These are phyloP conservation scores for Amaranthus cruentus DNA, from an alignment of 148 eudicot species.

Conservation along the genomic window DNA sequence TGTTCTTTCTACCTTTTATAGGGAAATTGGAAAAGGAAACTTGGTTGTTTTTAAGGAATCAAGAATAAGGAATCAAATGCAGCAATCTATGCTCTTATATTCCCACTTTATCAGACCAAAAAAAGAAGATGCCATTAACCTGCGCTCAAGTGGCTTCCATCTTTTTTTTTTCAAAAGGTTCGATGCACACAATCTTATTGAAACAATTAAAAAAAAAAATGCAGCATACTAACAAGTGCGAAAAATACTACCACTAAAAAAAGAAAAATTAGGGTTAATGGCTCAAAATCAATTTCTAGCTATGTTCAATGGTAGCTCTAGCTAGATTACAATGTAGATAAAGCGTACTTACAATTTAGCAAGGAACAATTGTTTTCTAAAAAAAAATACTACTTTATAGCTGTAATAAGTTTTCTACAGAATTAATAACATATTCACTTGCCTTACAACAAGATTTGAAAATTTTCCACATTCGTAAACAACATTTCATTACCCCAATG, in stretches of 20 bases:
- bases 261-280: not conserved
- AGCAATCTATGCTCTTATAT: not conserved
- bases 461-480: not conserved
- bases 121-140: not conserved
- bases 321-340: conserved; percentile 1
- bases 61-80: not conserved
- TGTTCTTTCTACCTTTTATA: not conserved
- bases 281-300: not conserved
- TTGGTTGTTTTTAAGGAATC: not conserved
- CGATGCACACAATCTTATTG: too few relatives aligned
- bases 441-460: not conserved
- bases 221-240: not conserved
- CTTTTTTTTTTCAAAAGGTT: too few relatives aligned
- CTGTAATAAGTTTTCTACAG: not conserved
- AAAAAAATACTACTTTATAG: not conserved
- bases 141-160: too few relatives aligned
- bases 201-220: too few relatives aligned
- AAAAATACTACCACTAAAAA: not conserved
- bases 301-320: not conserved
- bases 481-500: too few relatives aligned
- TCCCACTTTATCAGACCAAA: not conserved
- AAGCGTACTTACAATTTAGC: conserved; percentile 5
- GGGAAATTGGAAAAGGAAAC: not conserved
- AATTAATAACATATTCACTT: not conserved
- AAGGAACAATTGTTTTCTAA: conserved; percentile 2